Evolutionary conservation across 805 yeast species (phyloP).

Genomic region (Candida palmyrensis): DNA sequence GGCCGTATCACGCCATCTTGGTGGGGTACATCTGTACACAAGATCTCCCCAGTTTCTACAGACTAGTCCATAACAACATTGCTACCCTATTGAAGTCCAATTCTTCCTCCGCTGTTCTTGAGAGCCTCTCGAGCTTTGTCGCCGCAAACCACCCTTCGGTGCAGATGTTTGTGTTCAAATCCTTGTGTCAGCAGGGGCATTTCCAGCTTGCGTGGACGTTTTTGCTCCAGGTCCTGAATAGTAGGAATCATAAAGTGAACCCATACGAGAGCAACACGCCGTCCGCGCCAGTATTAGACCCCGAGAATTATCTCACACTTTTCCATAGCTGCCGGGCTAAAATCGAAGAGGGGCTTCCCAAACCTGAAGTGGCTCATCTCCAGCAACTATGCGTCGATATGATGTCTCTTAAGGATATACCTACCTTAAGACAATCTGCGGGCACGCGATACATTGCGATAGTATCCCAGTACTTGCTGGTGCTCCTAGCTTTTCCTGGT

Average conservation of each 20-base stretch:
- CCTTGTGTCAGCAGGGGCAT: constrained; percentile 21
- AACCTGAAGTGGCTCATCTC: neutral
- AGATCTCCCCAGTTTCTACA: constrained; percentile 29
- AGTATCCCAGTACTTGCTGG: neutral
- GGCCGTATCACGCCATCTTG: constrained; percentile 18
- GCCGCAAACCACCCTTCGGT: constrained; percentile 20
- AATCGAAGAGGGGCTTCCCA: neutral
- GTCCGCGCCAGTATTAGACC: too few relatives aligned
- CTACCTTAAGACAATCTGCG: too few relatives aligned
- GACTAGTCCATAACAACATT: constrained; percentile 14
- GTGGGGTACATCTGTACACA: constrained; percentile 19
- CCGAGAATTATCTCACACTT: neutral
- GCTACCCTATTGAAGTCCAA: constrained; percentile 10
- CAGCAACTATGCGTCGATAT: neutral
- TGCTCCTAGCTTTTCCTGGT: neutral
- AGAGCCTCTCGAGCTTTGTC: constrained; percentile 13
- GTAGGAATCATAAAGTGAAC: too few relatives aligned
- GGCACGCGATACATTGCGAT: too few relatives aligned
- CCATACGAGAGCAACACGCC: too few relatives aligned
- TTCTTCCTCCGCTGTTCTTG: constrained; percentile 5
- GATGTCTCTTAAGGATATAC: neutral
- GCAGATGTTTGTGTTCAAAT: constrained; percentile 20
- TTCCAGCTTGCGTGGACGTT: constrained; percentile 22
- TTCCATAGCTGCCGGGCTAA: neutral
- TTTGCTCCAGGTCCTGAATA: too few relatives aligned